A percentile compares a stretch with the other conserved stretches of the same genome.
These are phyloP conservation scores for Akanthomyces lecanii DNA, from an alignment of 2,329 filamentous ascomycete genomes.

Conservation along the genomic window DNA sequence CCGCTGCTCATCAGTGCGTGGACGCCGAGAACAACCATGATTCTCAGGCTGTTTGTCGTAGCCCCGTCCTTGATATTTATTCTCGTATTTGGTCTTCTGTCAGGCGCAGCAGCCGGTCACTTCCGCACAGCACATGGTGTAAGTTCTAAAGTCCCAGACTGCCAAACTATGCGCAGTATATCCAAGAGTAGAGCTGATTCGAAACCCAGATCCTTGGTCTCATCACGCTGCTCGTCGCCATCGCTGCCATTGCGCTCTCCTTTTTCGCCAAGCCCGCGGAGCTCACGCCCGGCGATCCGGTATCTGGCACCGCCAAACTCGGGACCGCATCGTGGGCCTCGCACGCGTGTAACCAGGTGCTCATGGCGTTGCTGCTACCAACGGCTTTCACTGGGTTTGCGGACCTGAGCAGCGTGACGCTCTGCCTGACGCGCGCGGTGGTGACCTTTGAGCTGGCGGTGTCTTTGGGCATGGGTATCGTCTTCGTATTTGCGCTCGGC, in stretches of 20 bases:
- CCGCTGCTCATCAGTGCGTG: constrained; percentile 23
- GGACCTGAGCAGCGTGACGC: constrained; percentile 25
- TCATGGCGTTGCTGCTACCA: constrained; percentile 24
- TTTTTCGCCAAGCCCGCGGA: constrained; percentile 22
- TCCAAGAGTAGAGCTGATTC: background rate
- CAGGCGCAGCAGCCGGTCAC: constrained; percentile 23
- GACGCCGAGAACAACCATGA: constrained; percentile 23
- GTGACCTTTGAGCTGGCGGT: constrained; percentile 27
- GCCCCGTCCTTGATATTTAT: constrained; percentile 24
- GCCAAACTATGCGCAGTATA: accelerated
- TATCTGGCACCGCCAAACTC: background rate
- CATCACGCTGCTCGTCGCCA: constrained; percentile 24
- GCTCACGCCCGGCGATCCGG: background rate
- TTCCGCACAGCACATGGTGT: constrained; percentile 30
- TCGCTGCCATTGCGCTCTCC: constrained; percentile 25
- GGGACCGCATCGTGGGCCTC: constrained; percentile 13
- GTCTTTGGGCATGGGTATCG: constrained; percentile 24
- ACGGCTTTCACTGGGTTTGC: constrained; percentile 27
- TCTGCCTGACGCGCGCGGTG: constrained; percentile 26
- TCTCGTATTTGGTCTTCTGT: constrained; percentile 27
- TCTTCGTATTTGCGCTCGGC: constrained; percentile 23
- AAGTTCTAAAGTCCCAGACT: constrained; percentile 16
- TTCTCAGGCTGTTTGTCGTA: constrained; percentile 26
- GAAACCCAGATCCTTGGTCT: constrained; percentile 26
- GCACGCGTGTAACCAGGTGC: constrained; percentile 25